Conservation (phyloP, 225 moss, liverwort and hornwort species). For the Physcomitrium patens region DNA sequence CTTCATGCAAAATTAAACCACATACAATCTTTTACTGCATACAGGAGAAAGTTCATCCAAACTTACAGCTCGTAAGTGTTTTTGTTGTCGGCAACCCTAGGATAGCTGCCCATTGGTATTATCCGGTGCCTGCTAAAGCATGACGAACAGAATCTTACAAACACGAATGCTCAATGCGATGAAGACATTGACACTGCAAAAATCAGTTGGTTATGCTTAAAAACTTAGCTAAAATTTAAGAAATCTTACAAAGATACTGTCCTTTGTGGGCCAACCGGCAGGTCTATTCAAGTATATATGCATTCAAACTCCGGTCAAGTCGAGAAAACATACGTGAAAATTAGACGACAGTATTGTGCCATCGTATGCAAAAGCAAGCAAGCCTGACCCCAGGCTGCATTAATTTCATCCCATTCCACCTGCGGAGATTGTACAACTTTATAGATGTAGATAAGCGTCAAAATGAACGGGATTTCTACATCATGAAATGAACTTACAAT, state of each 20-base stretch:
- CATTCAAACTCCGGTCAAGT: constrained; percentile 27
- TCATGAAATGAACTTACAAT: not conserved
- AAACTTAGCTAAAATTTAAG: too few relatives aligned
- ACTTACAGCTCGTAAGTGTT: constrained; percentile 95
- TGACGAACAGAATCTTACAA: constrained; percentile 20
- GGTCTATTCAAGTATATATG: too few relatives aligned
- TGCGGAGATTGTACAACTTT: constrained; percentile 27
- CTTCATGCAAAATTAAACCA: constrained; percentile 11
- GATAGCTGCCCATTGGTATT: constrained; percentile 98
- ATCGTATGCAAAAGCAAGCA: constrained; percentile 92
- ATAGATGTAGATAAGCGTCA: constrained; percentile 3
- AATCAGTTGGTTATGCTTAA: not conserved
- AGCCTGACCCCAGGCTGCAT: constrained; percentile 99
- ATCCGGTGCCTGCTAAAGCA: constrained; percentile 70
- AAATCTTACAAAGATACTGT: too few relatives aligned
- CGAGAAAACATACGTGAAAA: constrained; percentile 73
- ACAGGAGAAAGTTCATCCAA: not conserved
- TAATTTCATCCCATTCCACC: constrained; percentile 99
- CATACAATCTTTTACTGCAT: not conserved
- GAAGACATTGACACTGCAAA: constrained; percentile 6
- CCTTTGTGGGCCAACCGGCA: too few relatives aligned
- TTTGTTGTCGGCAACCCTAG: constrained; percentile 96
- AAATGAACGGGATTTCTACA: not conserved
- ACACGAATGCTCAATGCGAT: constrained; percentile 8
- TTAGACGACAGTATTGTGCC: constrained; percentile 96